Percentiles rank a stretch among this genome's conserved stretches.
Conservation (phyloP, 2,329 filamentous ascomycete species). For the Colletotrichum melonis region DNA sequence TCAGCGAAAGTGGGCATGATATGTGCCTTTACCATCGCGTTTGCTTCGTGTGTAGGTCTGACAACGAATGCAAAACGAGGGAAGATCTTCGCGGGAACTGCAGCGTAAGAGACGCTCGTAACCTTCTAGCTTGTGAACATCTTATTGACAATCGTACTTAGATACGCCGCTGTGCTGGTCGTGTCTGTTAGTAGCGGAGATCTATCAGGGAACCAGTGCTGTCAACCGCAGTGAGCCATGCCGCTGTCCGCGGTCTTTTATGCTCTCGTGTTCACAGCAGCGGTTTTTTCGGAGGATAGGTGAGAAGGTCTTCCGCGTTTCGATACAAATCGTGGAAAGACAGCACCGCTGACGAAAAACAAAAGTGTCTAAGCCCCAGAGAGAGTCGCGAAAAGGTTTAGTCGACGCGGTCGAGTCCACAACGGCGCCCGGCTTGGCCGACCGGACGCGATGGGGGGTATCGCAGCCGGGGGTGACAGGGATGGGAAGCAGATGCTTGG, state of each 20-base stretch:
- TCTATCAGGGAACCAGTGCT: background rate
- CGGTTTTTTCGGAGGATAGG: no score
- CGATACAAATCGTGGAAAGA: background rate
- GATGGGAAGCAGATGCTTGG: background rate
- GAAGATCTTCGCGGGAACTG: constrained; percentile 29
- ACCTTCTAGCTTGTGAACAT: background rate
- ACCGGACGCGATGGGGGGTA: constrained; percentile 10
- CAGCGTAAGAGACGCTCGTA: constrained; percentile 19
- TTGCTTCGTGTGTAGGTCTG: constrained; percentile 15
- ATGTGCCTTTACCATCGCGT: constrained; percentile 12
- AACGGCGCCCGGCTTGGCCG: constrained; percentile 23
- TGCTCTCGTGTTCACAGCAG: background rate
- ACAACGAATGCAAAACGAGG: constrained; percentile 22
- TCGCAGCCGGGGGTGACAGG: constrained; percentile 5
- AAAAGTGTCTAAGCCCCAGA: background rate
- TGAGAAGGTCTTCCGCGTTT: background rate
- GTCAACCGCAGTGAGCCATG: background rate
- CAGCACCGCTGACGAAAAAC: background rate
- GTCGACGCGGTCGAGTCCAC: constrained; percentile 7
- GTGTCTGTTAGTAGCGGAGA: constrained; percentile 25
- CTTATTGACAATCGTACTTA: background rate
- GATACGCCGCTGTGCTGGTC: constrained; percentile 33
- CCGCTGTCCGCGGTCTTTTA: background rate
- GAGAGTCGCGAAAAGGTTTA: constrained; percentile 8
- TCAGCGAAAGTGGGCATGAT: constrained; percentile 51